Evolutionary conservation across 208 protist species (phyloP), one percentile per base, ranked within the genome.

Genomic region (Strigomonas galati): DNA sequence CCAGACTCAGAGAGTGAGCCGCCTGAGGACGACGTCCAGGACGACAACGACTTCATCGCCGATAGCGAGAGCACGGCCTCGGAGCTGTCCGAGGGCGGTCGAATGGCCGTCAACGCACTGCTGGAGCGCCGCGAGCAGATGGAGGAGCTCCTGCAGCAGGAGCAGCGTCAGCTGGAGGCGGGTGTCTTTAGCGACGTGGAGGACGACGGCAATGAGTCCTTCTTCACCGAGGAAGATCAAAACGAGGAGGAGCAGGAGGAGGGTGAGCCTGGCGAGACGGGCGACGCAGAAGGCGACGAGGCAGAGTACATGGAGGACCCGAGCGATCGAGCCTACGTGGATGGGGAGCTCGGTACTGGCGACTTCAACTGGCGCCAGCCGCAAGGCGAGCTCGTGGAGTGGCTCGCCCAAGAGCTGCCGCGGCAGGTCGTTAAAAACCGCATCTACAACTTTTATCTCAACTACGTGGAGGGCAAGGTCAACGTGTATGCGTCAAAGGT

Each of bases 371-470:
- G 92, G 89, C 77, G 82, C 12, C 83, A 90, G 43, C 86, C 85
- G 27, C 92, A 93, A 62, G 84, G 92, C 21, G 85, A 93, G 65
- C 64, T 95, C 52, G 80, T 87, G 24, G 85, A 93, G 81, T 97
- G 92, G 89, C 83, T 97, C n/a, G 80, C 86, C 6, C 89, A 97
- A 71, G 89, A 94, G 62, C 74, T 93, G 51, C 89, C 89, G 21
- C 85, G 89, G 27, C 84, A 81, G 21, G 84, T 91, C 24, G 82
- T 94, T 23, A 97, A 95, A 58, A 94, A 94, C 57, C 85, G 89
- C 61, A 94, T 97, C 62, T 95, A 92, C 70, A 92, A 93, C 74
- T 95, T 97, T 67, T 94, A 92, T 74, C 71, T 87, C 63, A 97
- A 97, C 79, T 97, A 92, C 72, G 76, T 88, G 43, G 85, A 93